phyloP scores from a whole-genome alignment of 352 stramenopile species.

The Globisporangium acanthophoron region DNA sequence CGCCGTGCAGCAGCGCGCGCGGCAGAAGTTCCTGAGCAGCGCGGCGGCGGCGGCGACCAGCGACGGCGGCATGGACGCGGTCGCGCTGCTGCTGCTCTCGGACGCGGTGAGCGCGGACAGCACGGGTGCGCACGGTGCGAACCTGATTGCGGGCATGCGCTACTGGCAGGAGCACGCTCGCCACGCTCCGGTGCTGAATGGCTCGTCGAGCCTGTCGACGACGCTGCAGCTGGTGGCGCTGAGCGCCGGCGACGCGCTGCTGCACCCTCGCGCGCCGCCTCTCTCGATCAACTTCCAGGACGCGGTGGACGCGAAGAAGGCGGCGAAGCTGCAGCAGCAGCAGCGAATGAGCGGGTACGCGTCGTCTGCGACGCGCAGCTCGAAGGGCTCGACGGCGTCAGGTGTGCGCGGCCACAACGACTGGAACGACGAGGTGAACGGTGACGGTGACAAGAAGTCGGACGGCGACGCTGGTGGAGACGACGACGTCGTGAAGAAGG shows the following conservation, averaged over 20 bases:
- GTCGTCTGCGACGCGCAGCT: conserved; percentile 2
- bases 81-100: conserved; percentile 50
- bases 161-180: conserved; percentile 37
- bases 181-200: conserved; percentile 14
- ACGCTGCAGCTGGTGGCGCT: conserved; percentile 49
- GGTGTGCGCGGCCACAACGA: conserved; percentile 30
- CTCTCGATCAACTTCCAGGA: conserved; percentile 51
- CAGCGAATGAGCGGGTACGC: background rate
- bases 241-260: conserved; percentile 55
- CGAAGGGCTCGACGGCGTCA: conserved; percentile 2
- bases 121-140: conserved; percentile 43
- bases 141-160: conserved; percentile 48
- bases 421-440: conserved; percentile 23
- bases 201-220: conserved; percentile 21
- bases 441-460: conserved; percentile 11
- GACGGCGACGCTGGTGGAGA: conserved; percentile 25
- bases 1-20: conserved; percentile 28
- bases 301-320: conserved; percentile 15
- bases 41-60: background rate
- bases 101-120: conserved; percentile 47
- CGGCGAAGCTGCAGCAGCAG: conserved; percentile 9
- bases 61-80: conserved; percentile 21
- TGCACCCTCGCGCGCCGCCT: conserved; percentile 70
- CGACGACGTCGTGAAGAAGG: conserved; percentile 11
- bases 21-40: conserved; percentile 14